phyloP scores from a whole-genome alignment of 257 asterid genomes.

The Salvia hispanica region DNA sequence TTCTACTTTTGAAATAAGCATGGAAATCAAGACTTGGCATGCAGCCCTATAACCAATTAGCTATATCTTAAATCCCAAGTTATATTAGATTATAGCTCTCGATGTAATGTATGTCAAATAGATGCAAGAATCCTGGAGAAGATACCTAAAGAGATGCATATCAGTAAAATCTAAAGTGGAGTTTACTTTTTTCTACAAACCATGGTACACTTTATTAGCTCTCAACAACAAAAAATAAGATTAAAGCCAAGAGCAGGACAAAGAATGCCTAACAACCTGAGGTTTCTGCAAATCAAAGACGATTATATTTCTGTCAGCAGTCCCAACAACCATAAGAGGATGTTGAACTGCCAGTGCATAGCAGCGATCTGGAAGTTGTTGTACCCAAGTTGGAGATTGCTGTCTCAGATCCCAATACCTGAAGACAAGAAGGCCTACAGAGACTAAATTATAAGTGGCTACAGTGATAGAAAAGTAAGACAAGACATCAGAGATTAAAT shows the following conservation, averaged over 20 bases:
- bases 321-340: conserved; percentile 94
- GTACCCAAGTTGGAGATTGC: conserved; percentile 80
- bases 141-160: too few relatives aligned
- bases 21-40: too few relatives aligned
- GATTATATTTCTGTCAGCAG: conserved; percentile 82
- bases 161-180: too few relatives aligned
- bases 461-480: neutral
- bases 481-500: conserved; percentile 1
- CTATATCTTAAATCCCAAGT: too few relatives aligned
- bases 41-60: too few relatives aligned
- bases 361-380: conserved; percentile 97
- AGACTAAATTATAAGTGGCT: neutral
- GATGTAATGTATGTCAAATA: too few relatives aligned
- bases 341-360: conserved; percentile 82
- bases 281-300: conserved; percentile 91
- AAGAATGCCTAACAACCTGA: conserved; percentile 51
- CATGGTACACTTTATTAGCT: too few relatives aligned
- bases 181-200: too few relatives aligned
- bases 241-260: neutral
- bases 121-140: too few relatives aligned
- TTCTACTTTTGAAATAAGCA: too few relatives aligned
- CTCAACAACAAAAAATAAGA: neutral
- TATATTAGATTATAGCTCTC: too few relatives aligned
- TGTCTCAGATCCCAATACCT: conserved; percentile 99
- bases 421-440: conserved; percentile 25